phyloP scores from a whole-genome alignment of 139 green algal species.

The Asterochloris sp. region DNA sequence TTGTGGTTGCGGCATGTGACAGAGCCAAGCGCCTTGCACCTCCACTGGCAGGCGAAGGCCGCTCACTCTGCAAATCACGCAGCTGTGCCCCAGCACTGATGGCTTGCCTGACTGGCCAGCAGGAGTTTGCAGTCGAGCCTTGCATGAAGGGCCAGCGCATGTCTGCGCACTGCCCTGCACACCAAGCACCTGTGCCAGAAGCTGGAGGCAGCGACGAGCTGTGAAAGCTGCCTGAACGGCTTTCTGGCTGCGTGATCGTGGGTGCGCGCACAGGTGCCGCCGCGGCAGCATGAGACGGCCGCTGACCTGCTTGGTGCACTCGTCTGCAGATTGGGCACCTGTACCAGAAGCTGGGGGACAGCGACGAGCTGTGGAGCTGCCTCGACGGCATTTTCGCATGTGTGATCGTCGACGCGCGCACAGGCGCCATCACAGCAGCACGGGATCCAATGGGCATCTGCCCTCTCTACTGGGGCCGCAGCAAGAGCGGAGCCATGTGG shows the following conservation, averaged over 20 bases:
- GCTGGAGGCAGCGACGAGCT: slow-evolving; percentile 62
- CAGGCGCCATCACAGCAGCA: slow-evolving; percentile 67
- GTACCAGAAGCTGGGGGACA: slow-evolving; percentile 77
- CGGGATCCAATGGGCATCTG: slow-evolving; percentile 94
- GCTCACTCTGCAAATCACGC: no score
- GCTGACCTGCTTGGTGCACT: slow-evolving; percentile 63
- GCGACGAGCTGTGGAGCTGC: slow-evolving; percentile 66
- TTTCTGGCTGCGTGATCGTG: slow-evolving; percentile 85
- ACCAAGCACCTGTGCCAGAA: slow-evolving; percentile 80
- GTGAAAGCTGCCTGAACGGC: slow-evolving; percentile 86
- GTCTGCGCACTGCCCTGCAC: no score
- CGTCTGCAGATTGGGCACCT: slow-evolving; percentile 50
- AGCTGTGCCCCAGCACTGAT: no score
- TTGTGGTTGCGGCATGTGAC: no score
- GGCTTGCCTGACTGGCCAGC: no score
- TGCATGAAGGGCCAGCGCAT: no score
- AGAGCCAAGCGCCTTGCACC: no score
- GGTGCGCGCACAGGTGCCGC: slow-evolving; percentile 66
- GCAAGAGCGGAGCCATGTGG: slow-evolving; percentile 81
- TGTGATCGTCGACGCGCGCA: slow-evolving; percentile 66
- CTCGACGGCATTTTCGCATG: slow-evolving; percentile 97
- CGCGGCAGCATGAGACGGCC: slow-evolving; percentile 83
- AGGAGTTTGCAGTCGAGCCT: no score
- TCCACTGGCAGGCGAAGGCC: no score
- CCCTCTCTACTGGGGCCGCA: slow-evolving; percentile 91